Evolutionary conservation across 1,284 basidiomycete genomes (phyloP), one percentile per base, ranked within the genome.

Genomic region (Papiliotrema fonsecae): DNA sequence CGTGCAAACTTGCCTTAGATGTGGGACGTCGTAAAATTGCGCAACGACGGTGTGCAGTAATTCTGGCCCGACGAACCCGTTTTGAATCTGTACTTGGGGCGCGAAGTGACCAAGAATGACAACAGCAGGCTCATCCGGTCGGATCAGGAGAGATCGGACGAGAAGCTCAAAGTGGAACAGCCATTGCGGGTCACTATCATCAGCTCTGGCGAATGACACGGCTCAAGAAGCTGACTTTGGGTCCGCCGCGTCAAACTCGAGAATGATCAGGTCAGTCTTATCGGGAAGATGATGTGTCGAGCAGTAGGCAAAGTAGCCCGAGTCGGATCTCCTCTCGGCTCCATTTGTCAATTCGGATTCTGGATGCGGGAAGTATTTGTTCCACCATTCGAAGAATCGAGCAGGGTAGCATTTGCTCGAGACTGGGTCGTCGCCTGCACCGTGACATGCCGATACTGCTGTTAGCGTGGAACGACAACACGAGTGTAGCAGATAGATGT

Each of bases 271-370:
- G 77, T 96, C 93, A 4, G 89, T 88, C 37, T 83, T 77, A 69
- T 97, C 92, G 4, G 92, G 92, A 6, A 96, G 78, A 68, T 97
- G 92, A 64, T 94, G 91, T 2, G 79, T 79, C 48, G 83, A 86
- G 78, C 93, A 97, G 75, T 85, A 96, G 4, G 85, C 86, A 76
- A 90, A 97, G 76, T 97, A 97, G 3, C 84, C 85, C 4, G 90
- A 91, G 71, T 86, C 86, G 31, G 89, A 90, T 42, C 83, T 81
- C 22, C 88, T 81, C 77, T 91, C 85, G 2, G 92, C 93, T 27
- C 92, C 93, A 69, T 96, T 96, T 14, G 93, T 97, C 56, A 97
- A 80, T 71, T 96, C 91, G 7, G 89, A 89, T 2, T 87, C 87
- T 0, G 91, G 91, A 72, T 97, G 88, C 1, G 92, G 92, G 75